Evolutionary conservation across 495 filamentous ascomycete species (phyloP).

Genomic region (Tuber microsphaerosporum): DNA sequence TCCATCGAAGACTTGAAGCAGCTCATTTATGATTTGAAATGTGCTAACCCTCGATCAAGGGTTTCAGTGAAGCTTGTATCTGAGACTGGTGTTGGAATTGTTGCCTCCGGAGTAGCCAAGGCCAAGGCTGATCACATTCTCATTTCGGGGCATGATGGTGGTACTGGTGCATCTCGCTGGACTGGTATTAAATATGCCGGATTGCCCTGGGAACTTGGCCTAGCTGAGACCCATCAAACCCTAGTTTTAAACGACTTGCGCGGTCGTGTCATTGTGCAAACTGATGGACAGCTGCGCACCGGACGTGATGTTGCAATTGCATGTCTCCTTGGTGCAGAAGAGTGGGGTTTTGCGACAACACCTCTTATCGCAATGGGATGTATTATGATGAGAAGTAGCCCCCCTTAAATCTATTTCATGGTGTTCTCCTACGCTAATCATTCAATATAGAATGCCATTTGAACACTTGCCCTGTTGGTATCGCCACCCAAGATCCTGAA

Average conservation of each 20-base stretch:
- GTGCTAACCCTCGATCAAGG: constrained; percentile 86
- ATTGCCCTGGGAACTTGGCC: constrained; percentile 94
- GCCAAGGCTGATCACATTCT: constrained; percentile 97
- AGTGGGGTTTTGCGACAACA: constrained; percentile 97
- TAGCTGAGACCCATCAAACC: constrained; percentile 97
- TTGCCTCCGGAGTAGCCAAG: constrained; percentile 96
- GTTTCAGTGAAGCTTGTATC: constrained; percentile 99
- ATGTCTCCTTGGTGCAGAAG: constrained; percentile 91
- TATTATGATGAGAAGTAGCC: constrained; percentile 75
- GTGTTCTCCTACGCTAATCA: constrained; percentile 28
- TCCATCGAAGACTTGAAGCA: constrained; percentile 99
- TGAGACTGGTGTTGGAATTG: constrained; percentile 96
- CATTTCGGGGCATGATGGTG: constrained; percentile 96
- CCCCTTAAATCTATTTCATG: constrained; percentile 13
- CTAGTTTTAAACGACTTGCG: constrained; percentile 96
- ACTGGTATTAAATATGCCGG: constrained; percentile 99
- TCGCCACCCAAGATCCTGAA: constrained; percentile 93
- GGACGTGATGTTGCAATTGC: constrained; percentile 95
- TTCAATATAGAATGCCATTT: constrained; percentile 43
- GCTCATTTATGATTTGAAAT: constrained; percentile 97
- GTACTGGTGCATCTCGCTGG: constrained; percentile 96
- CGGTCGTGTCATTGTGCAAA: constrained; percentile 95
- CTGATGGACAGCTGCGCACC: constrained; percentile 90
- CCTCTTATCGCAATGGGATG: constrained; percentile 97
- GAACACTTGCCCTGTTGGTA: constrained; percentile 94